Evolutionary conservation across 1,284 basidiomycete species (phyloP).

Genomic region (Apiotrichum mycotoxinovorans): DNA sequence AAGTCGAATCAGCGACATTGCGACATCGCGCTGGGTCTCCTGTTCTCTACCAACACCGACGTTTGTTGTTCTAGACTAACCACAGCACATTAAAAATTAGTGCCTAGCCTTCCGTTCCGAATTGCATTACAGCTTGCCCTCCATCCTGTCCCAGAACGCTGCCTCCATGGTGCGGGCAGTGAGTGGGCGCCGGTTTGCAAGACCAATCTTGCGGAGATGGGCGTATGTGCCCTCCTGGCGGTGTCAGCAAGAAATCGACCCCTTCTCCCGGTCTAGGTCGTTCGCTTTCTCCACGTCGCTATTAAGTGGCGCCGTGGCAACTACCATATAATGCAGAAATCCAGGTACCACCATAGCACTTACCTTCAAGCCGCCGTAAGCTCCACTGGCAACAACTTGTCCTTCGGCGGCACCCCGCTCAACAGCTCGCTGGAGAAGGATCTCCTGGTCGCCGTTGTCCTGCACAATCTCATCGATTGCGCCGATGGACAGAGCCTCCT

Average conservation of each 20-base stretch:
- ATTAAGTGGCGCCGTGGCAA: too few species aligned
- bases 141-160: background rate
- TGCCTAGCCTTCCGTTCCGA: too few species aligned
- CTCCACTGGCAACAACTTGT: constrained; percentile 49
- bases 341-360: too few species aligned
- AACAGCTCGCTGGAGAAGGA: constrained; percentile 57
- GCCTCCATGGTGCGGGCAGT: background rate
- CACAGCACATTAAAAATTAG: too few species aligned
- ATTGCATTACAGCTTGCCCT: background rate
- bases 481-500: constrained; percentile 64
- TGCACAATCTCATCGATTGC: constrained; percentile 69
- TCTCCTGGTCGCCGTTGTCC: constrained; percentile 47
- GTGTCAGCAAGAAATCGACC: background rate
- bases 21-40: too few species aligned
- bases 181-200: background rate
- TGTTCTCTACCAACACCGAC: too few species aligned
- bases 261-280: too few species aligned
- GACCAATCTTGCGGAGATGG: background rate
- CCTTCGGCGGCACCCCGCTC: constrained; percentile 50
- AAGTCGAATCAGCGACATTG: too few species aligned
- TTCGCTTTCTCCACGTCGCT: too few species aligned
- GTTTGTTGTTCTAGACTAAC: too few species aligned
- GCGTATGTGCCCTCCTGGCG: background rate
- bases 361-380: constrained; percentile 56
- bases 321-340: too few species aligned